A percentile compares a stretch with the other conserved stretches of the same genome.
These are phyloP conservation scores for Camellia oleifera DNA, from an alignment of 179 eudicot genomes.

Conservation along the genomic window DNA sequence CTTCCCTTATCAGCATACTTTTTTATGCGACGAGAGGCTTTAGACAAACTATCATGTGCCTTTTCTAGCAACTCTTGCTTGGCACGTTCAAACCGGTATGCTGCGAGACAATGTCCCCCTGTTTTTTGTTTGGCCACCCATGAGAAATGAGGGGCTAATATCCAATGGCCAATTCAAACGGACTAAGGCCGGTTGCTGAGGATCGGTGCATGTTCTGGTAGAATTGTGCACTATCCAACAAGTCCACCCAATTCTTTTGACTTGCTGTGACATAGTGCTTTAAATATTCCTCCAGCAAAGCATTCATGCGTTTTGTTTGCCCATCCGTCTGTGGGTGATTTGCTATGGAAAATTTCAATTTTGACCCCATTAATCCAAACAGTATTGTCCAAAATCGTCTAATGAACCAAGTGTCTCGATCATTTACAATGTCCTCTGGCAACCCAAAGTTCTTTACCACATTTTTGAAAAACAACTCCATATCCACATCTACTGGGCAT, in stretches of 20 bases:
- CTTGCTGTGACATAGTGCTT: constrained; percentile 12
- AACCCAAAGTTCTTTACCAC: constrained; percentile 7
- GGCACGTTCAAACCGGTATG: no score
- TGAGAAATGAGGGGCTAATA: constrained; percentile 9
- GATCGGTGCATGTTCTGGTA: constrained; percentile 17
- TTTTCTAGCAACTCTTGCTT: no score
- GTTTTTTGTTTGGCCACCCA: no score
- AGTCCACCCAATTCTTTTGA: constrained; percentile 11
- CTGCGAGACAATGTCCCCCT: no score
- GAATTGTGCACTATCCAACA: constrained; percentile 17
- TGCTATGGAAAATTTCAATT: constrained; percentile 9
- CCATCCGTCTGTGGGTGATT: constrained; percentile 24
- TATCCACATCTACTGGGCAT: not conserved
- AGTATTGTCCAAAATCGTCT: constrained; percentile 10
- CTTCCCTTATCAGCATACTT: no score
- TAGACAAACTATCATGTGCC: no score
- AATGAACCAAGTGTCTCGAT: not conserved
- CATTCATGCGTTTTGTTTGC: constrained; percentile 10
- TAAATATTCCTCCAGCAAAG: constrained; percentile 14
- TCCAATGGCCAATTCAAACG: constrained; percentile 9
- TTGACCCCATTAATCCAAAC: constrained; percentile 10
- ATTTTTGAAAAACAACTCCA: not conserved
- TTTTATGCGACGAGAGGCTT: no score
- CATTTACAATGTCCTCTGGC: constrained; percentile 8
- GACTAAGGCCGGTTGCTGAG: not conserved